Evolutionary conservation across 768 basidiomycete genomes (phyloP).

Genomic region (Psilocybe sp.): DNA sequence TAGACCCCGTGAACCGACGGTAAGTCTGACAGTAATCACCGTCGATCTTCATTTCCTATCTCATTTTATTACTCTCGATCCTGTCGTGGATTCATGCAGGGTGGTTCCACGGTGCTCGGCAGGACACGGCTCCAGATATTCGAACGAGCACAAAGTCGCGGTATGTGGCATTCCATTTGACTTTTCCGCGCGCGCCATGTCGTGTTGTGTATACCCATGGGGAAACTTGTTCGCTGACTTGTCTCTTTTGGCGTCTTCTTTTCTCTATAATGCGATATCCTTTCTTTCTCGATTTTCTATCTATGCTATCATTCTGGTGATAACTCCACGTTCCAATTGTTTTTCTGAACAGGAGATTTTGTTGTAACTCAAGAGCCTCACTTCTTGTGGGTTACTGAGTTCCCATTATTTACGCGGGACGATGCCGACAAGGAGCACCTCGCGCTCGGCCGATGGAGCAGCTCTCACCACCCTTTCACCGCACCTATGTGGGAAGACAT

Average conservation of each 20-base stretch:
- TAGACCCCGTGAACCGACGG: conserved; percentile 51
- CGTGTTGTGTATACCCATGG: too few species aligned
- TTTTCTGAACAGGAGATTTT: conserved; percentile 47
- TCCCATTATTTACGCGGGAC: conserved; percentile 84
- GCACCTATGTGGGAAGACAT: conserved; percentile 94
- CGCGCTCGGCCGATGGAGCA: conserved; percentile 86
- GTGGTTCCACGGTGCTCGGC: conserved; percentile 83
- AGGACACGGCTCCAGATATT: conserved; percentile 63
- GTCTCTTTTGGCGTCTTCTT: too few species aligned
- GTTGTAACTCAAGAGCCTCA: conserved; percentile 58
- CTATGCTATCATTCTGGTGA: conserved; percentile 1
- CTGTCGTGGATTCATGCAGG: conserved; percentile 41
- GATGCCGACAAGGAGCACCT: conserved; percentile 87
- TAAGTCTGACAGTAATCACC: conserved; percentile 26
- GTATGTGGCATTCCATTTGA: conserved; percentile 34
- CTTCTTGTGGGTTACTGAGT: conserved; percentile 95
- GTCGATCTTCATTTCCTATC: conserved; percentile 16
- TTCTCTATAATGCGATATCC: too few species aligned
- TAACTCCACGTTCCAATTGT: conserved; percentile 11
- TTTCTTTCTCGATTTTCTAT: too few species aligned
- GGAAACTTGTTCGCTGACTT: too few species aligned
- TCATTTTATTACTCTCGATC: conserved; percentile 11
- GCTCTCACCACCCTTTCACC: conserved; percentile 94
- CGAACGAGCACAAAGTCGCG: conserved; percentile 61
- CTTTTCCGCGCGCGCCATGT: too few species aligned